Percentiles rank a stretch among this genome's conserved stretches.
These are phyloP conservation scores for Thielaviopsis punctulata DNA, from an alignment of 2,329 filamentous ascomycete species.

Conservation along the genomic window DNA sequence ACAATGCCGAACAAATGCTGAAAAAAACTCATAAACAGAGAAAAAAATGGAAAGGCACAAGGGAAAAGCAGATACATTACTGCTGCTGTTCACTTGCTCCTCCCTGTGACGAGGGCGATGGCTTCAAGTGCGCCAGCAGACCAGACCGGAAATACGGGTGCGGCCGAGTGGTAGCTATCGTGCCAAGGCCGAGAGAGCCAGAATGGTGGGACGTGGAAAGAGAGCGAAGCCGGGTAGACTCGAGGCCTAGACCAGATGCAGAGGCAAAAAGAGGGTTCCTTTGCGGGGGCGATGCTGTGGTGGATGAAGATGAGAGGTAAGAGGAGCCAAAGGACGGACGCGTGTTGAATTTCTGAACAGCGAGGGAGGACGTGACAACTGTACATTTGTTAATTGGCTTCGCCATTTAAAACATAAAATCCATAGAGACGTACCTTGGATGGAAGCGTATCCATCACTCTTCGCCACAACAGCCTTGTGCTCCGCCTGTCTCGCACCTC, in stretches of 20 bases:
- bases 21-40: background rate
- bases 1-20: background rate
- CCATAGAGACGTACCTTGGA: slow-evolving; percentile 1
- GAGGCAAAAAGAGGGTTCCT: background rate
- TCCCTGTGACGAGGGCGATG: background rate
- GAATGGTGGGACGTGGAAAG: slow-evolving; percentile 1
- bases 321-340: background rate
- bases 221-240: background rate
- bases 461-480: background rate
- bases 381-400: background rate
- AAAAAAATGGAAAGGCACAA: background rate
- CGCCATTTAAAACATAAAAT: background rate
- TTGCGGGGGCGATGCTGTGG: background rate
- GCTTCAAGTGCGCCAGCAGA: background rate
- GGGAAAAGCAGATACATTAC: background rate
- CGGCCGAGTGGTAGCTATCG: background rate
- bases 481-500: background rate
- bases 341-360: slow-evolving; percentile 1
- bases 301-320: background rate
- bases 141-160: slow-evolving; percentile 3
- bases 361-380: background rate
- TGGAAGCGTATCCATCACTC: background rate
- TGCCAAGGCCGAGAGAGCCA: background rate
- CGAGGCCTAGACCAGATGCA: background rate
- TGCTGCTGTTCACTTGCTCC: background rate